These are phyloP conservation scores for Guyanaporus albipodus DNA, from an alignment of 768 basidiomycete genomes.

Conservation along the genomic window DNA sequence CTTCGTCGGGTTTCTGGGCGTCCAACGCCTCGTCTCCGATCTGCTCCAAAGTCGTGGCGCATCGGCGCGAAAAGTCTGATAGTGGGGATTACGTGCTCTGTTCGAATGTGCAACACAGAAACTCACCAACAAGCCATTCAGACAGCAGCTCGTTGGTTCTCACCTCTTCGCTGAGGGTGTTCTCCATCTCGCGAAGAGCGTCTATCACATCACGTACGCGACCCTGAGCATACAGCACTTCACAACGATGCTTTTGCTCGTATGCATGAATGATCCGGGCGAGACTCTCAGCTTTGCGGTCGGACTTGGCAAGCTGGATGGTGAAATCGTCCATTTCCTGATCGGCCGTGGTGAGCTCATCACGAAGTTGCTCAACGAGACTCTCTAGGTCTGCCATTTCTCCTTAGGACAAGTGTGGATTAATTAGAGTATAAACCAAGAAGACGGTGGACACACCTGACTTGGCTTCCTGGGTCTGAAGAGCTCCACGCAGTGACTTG, in stretches of 20 bases:
- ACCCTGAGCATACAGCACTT: background rate
- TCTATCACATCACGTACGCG: background rate
- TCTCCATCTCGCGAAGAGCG: background rate
- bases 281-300: background rate
- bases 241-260: background rate
- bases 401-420: no score
- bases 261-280: background rate
- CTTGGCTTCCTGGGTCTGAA: no score
- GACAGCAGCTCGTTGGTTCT: background rate
- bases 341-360: no score
- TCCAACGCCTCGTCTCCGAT: background rate
- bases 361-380: no score
- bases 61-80: background rate
- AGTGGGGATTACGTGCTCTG: background rate
- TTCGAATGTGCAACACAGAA: accelerated
- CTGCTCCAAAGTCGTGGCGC: background rate
- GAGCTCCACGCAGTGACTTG: no score
- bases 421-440: no score
- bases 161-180: background rate
- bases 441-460: no score
- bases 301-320: background rate
- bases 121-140: slow-evolving; percentile 1
- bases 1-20: background rate
- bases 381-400: no score
- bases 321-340: no score